Conservation (phyloP, 495 filamentous ascomycete genomes). For the Aspergillus taichungensis region DNA sequence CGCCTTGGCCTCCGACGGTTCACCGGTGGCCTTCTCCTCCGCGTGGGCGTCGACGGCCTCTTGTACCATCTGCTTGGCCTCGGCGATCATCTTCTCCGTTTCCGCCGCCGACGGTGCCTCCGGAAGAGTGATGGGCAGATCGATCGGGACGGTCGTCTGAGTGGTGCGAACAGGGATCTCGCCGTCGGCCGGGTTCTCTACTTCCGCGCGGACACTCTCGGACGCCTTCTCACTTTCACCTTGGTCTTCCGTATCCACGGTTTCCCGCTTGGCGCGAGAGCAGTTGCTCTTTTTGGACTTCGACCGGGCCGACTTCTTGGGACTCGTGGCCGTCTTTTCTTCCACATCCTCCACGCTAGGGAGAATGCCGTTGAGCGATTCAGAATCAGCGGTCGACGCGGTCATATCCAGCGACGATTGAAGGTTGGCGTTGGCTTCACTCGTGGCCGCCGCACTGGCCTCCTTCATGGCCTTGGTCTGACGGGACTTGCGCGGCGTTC, state of each 20-base stretch:
- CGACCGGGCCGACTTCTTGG: constrained; percentile 24
- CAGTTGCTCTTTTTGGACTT: constrained; percentile 26
- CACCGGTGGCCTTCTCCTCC: constrained; percentile 19
- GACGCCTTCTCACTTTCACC: constrained; percentile 27
- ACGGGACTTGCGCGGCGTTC: constrained; percentile 68
- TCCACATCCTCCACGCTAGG: constrained; percentile 21
- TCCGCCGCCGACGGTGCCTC: constrained; percentile 66
- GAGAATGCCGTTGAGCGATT: constrained; percentile 18
- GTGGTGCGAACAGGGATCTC: constrained; percentile 53
- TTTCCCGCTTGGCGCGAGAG: constrained; percentile 16
- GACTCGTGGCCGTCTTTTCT: constrained; percentile 16
- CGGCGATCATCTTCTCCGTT: constrained; percentile 69
- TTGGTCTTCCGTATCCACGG: constrained; percentile 17
- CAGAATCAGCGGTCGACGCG: constrained; percentile 23
- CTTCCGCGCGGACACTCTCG: constrained; percentile 54
- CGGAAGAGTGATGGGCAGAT: constrained; percentile 58
- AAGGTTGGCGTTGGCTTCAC: constrained; percentile 39
- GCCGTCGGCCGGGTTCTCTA: constrained; percentile 22
- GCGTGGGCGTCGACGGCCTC: constrained; percentile 56
- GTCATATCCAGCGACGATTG: constrained; percentile 42
- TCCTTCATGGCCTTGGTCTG: constrained; percentile 49
- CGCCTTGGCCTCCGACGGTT: constrained; percentile 37
- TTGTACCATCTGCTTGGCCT: constrained; percentile 84
- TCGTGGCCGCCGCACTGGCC: constrained; percentile 35
- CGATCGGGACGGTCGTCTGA: constrained; percentile 70